These are phyloP conservation scores for Botrytis squamosa DNA, from an alignment of 2,329 filamentous ascomycete species.

Conservation along the genomic window DNA sequence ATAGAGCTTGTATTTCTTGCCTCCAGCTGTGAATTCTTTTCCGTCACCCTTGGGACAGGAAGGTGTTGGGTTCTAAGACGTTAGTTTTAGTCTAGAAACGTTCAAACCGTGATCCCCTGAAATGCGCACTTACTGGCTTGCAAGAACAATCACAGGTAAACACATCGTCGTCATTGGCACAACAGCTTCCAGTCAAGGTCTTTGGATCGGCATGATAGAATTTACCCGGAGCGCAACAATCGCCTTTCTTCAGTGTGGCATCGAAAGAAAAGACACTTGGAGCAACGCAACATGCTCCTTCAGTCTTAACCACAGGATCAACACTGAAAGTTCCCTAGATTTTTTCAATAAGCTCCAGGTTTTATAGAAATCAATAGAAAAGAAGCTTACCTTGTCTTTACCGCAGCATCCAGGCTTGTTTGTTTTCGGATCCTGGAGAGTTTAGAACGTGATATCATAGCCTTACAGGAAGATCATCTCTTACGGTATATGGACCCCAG, in stretches of 20 bases:
- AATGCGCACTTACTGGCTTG: conserved; percentile 1
- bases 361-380: not conserved
- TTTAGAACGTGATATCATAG: not conserved
- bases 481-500: conserved; percentile 14
- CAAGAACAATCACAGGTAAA: conserved; percentile 18
- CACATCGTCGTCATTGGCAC: conserved; percentile 7
- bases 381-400: not conserved
- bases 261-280: conserved; percentile 11
- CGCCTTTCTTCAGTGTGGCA: not conserved
- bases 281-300: conserved; percentile 14
- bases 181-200: conserved; percentile 1
- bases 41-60: conserved; percentile 10
- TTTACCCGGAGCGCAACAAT: not conserved
- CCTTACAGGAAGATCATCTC: not conserved
- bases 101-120: too few species aligned
- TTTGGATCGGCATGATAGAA: conserved; percentile 4
- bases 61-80: not conserved
- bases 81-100: not conserved
- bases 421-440: not conserved
- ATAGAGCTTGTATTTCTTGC: conserved; percentile 6
- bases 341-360: not conserved
- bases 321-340: conserved; percentile 7
- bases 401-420: conserved; percentile 4
- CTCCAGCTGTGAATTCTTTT: not conserved
- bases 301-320: not conserved